Evolutionary conservation across 2,329 filamentous ascomycete genomes (phyloP).

Genomic region (Trichoderma sp.): DNA sequence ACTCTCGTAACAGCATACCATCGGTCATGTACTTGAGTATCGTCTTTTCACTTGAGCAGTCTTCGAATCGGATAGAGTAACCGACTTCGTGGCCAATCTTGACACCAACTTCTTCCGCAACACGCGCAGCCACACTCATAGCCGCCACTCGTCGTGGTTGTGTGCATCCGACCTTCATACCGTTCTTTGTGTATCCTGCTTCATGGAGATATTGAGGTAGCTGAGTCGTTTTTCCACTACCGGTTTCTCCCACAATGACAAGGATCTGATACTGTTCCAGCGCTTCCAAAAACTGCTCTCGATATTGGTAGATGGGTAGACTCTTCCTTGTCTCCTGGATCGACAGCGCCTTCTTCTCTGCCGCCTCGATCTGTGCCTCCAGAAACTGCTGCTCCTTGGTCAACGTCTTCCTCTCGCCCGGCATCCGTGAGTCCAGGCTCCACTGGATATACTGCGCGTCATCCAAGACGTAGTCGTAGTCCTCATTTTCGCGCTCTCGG

Average conservation of each 20-base stretch:
- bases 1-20: conserved; percentile 87
- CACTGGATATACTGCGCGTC: conserved; percentile 86
- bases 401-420: conserved; percentile 70
- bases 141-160: conserved; percentile 94
- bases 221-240: conserved; percentile 94
- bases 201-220: conserved; percentile 92
- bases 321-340: conserved; percentile 92
- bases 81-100: conserved; percentile 91
- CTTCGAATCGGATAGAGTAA: conserved; percentile 93
- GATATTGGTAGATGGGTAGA: conserved; percentile 85
- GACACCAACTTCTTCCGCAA: conserved; percentile 89
- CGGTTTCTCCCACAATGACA: conserved; percentile 92
- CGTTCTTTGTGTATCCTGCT: conserved; percentile 81
- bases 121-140: conserved; percentile 95
- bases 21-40: conserved; percentile 96
- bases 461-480: conserved; percentile 94
- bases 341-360: conserved; percentile 81
- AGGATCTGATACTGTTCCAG: conserved; percentile 83
- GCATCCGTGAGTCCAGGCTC: conserved; percentile 70
- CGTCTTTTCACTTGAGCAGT: conserved; percentile 88
- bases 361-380: conserved; percentile 80
- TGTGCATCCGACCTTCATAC: conserved; percentile 86
- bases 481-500: conserved; percentile 72
- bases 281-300: conserved; percentile 83
- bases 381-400: conserved; percentile 78